Evolutionary conservation across 2,329 filamentous ascomycete genomes (phyloP).

Genomic region (Epichloe sylvatica): DNA sequence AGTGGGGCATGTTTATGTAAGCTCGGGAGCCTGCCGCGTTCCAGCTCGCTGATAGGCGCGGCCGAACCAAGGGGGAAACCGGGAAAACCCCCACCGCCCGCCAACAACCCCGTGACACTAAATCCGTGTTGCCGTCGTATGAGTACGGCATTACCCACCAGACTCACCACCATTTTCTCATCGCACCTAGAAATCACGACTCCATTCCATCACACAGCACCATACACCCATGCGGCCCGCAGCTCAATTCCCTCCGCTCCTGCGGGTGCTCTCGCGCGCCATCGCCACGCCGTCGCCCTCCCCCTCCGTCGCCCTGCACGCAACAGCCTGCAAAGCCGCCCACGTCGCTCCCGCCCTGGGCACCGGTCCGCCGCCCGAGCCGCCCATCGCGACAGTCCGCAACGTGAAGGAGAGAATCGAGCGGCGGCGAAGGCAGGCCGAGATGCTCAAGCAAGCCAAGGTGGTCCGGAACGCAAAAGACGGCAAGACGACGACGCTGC

Average conservation of each 20-base stretch:
- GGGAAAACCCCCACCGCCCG: no score
- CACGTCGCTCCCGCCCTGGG: slow-evolving; percentile 39
- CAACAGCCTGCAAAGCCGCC: slow-evolving; percentile 23
- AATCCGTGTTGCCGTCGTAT: no score
- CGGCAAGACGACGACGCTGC: slow-evolving; percentile 30
- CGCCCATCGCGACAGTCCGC: slow-evolving; percentile 32
- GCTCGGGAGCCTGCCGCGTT: no score
- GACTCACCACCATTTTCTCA: no score
- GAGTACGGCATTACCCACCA: no score
- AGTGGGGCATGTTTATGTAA: no score
- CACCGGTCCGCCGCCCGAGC: slow-evolving; percentile 44
- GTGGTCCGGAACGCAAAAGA: slow-evolving; percentile 27
- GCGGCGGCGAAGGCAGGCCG: slow-evolving; percentile 39
- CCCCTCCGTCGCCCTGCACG: slow-evolving; percentile 18
- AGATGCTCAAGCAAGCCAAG: slow-evolving; percentile 38
- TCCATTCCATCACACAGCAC: no score
- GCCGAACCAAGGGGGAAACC: no score
- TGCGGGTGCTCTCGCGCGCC: slow-evolving; percentile 20
- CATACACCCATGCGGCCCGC: slow-evolving; percentile 26
- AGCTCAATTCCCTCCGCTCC: slow-evolving; percentile 19
- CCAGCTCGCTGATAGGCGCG: no score
- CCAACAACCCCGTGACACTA: no score
- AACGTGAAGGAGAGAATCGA: slow-evolving; percentile 31
- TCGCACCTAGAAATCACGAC: no score
- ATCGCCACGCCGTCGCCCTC: slow-evolving; percentile 1